A percentile compares a stretch with the other conserved stretches of the same genome.
These are phyloP conservation scores for Scedosporium dehoogii DNA, from an alignment of 2,329 filamentous ascomycete genomes.

Conservation along the genomic window DNA sequence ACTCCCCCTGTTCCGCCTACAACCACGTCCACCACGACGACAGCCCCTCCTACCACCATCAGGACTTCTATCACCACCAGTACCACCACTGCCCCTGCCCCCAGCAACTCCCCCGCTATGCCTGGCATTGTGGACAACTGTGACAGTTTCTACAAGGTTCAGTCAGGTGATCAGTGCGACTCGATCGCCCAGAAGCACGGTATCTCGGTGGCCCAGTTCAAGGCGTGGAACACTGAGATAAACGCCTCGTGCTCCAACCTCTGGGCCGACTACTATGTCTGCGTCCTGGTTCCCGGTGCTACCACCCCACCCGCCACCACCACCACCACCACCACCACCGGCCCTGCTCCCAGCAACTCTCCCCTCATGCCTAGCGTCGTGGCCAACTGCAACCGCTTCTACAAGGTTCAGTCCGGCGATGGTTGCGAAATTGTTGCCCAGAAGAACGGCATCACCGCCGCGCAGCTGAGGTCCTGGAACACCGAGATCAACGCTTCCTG, in stretches of 20 bases:
- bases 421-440: too few species aligned
- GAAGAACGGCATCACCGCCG: too few species aligned
- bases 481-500: too few species aligned
- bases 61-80: constrained; percentile 1
- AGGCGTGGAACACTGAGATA: constrained; percentile 7
- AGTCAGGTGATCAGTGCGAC: constrained; percentile 6
- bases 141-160: constrained; percentile 7
- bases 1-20: background rate
- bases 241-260: constrained; percentile 8
- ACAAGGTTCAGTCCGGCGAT: background rate
- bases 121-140: constrained; percentile 10
- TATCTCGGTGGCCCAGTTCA: constrained; percentile 5
- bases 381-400: background rate
- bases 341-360: background rate
- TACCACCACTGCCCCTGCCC: constrained; percentile 5
- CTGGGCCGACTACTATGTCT: constrained; percentile 8
- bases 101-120: constrained; percentile 1
- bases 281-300: constrained; percentile 2
- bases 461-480: too few species aligned
- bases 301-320: background rate
- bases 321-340: background rate
- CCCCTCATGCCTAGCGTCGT: background rate
- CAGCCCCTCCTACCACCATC: background rate
- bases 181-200: constrained; percentile 1
- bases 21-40: background rate